phyloP scores from a whole-genome alignment of 306 rosid species.

The Pyrus bretschneideri region DNA sequence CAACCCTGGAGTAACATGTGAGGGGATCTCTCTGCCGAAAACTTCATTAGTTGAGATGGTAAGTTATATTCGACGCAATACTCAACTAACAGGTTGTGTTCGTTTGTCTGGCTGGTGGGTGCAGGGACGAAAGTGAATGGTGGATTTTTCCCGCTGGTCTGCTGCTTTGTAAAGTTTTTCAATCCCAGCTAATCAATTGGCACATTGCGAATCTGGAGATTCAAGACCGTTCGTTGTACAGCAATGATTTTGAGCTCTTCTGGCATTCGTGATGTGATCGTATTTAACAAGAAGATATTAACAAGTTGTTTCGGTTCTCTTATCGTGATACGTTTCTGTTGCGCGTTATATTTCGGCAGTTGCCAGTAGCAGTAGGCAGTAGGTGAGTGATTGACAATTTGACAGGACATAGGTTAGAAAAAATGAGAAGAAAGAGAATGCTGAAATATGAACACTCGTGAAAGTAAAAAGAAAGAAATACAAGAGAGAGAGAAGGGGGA shows the following conservation, averaged over 20 bases:
- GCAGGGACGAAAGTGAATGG: conserved; percentile 99
- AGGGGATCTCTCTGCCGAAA: conserved; percentile 22
- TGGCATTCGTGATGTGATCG: conserved; percentile 69
- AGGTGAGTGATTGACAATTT: conserved; percentile 47
- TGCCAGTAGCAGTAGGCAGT: conserved; percentile 29
- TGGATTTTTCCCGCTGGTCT: conserved; percentile 85
- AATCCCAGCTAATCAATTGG: conserved; percentile 89
- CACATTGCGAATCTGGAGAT: conserved; percentile 97
- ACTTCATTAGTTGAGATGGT: background rate
- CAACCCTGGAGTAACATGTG: conserved; percentile 90
- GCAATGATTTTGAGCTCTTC: conserved; percentile 88
- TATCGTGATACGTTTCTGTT: conserved; percentile 17
- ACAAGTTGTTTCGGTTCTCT: conserved; percentile 15
- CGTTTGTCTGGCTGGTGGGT: conserved; percentile 9
- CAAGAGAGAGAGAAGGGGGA: too few relatives aligned
- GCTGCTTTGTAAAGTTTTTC: conserved; percentile 82
- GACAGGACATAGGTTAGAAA: conserved; percentile 32
- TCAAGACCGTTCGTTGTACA: conserved; percentile 98
- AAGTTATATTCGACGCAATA: background rate
- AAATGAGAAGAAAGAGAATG: background rate
- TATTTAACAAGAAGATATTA: conserved; percentile 23
- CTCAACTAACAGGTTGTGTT: background rate
- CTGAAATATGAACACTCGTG: conserved; percentile 22
- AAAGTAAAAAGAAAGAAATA: conserved; percentile 24
- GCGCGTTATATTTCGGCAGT: conserved; percentile 10